Base-by-base conservation (phyloP, 2,329 filamentous ascomycete genomes). In the Penicillium sp. region DNA sequence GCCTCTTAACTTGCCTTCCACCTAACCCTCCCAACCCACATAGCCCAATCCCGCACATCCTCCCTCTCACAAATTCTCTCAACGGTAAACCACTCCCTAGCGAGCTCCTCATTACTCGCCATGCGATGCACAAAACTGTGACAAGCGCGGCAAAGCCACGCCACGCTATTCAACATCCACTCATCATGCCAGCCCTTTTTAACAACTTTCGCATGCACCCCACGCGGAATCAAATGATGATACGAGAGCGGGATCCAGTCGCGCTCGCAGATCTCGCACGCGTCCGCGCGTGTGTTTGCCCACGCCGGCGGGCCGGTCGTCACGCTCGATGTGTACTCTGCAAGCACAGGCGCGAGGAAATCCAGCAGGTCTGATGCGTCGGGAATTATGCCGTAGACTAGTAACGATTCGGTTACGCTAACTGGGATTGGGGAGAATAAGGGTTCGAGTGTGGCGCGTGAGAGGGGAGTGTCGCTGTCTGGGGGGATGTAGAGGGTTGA, bases 71-170 rank as follows among this genome's bases (percentile, higher is more conserved):
- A 70, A 61, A 96, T 78, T 64, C 82, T 74, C 54, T 93, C 90
- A 7, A 94, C 84, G 0, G 86, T 93, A 75, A 86, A 91, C 71
- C 82, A 91, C 54, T 87, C 77, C 65, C 83, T 81, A 15, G 91
- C 91, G 64, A 96, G 76, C 66, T 89, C 89, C 80, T 95, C 91
- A 70, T 94, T 91, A 5, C 77, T 81, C 35, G 85, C 87, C 69
- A 92, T 84, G 40, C 85, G 78, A 78, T 95, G 91, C 71, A 95
- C 90, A 71, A 91, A 92, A 42, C 83, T 85, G 78, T 96, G 91
- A 68, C 91, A 96, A 2, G 90, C 89, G 50, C 90, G 81, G 74
- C 91, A 95, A 64, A 96, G 75, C 91, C 91, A 95, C 13, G 91
- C 91, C 21, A 94, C 91, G 70, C 86, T 91, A 67, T 90, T 86